Evolutionary conservation across 2,329 filamentous ascomycete genomes (phyloP), one percentile per base, ranked within the genome.

Genomic region (Endothia cerciana): DNA sequence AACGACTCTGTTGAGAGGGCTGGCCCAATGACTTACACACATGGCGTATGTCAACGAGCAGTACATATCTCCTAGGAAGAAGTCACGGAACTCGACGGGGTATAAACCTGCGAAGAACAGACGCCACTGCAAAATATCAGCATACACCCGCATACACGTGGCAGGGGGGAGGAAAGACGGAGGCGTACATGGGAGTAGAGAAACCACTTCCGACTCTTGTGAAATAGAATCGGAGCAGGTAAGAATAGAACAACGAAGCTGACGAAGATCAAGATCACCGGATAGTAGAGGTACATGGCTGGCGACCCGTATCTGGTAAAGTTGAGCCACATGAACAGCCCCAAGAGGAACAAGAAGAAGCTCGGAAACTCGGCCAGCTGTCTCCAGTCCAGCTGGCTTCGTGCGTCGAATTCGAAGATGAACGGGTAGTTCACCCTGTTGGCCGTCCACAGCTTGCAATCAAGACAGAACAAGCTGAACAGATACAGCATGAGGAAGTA

Each of bases 31-130:
- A 86, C 91, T 81, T 83, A 94, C 92, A 68, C 92, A 90, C 78
- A 92, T 92, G 19, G 90, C 86, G 77, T 99, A 99, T 6, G 94
- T 97, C 64, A 97, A 83, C 2, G 95, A 98, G 78, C 94, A 98
- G 77, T 97, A 97, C 83, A 98, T 97, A 75, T 99, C 95, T 62
- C 95, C 95, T 0, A 98, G 85, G 77, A 97, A 98, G 79, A 99
- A 98, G 77, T 99, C 95, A 65, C 94, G 88, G 76, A 98, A 99
- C 75, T 98, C 94, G 60, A 99, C 95, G 1, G 93, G 93, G 73
- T 96, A 97, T 25, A 97, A 76, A 4, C 94, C 94, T 17, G 94
- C 92, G 59, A 94, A 85, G 62, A 96, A 80, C 22, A 98, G 82
- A 68, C 95, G 91, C 86, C 91, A 96, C 90, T 95, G 69, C 10